These are phyloP conservation scores for Myochromella boudieri DNA, from an alignment of 768 basidiomycete genomes.

Conservation along the genomic window DNA sequence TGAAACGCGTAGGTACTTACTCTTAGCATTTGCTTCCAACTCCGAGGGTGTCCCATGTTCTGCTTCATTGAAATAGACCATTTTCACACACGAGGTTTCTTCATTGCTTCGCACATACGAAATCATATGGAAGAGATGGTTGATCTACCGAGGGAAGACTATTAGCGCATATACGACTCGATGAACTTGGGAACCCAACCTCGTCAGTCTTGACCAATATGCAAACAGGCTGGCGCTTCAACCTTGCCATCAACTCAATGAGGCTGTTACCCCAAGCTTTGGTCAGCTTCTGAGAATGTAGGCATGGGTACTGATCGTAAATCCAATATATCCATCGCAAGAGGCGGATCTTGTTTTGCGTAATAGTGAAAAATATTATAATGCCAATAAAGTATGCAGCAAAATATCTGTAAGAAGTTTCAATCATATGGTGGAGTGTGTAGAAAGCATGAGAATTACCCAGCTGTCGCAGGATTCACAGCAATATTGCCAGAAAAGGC, in stretches of 20 bases:
- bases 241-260: slow-evolving; percentile 40
- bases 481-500: slow-evolving; percentile 62
- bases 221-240: slow-evolving; percentile 57
- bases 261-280: slow-evolving; percentile 42
- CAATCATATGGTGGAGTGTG: not conserved
- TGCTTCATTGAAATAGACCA: slow-evolving; percentile 63
- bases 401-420: slow-evolving; percentile 47
- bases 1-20: slow-evolving; percentile 22
- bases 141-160: slow-evolving; percentile 47
- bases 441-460: slow-evolving; percentile 35
- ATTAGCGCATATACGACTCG: not conserved
- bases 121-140: slow-evolving; percentile 61
- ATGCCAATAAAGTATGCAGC: slow-evolving; percentile 58
- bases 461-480: slow-evolving; percentile 53
- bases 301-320: slow-evolving; percentile 55
- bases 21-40: slow-evolving; percentile 69
- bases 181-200: slow-evolving; percentile 34
- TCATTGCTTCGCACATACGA: slow-evolving; percentile 68
- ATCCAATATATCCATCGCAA: slow-evolving; percentile 59
- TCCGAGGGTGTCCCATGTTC: slow-evolving; percentile 62
- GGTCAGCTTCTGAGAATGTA: slow-evolving; percentile 41
- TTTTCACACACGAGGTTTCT: slow-evolving; percentile 66
- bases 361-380: slow-evolving; percentile 42
- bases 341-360: slow-evolving; percentile 54
- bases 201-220: slow-evolving; percentile 66